phyloP scores from a whole-genome alignment of 495 filamentous ascomycete genomes.

The Xylaria longipes region DNA sequence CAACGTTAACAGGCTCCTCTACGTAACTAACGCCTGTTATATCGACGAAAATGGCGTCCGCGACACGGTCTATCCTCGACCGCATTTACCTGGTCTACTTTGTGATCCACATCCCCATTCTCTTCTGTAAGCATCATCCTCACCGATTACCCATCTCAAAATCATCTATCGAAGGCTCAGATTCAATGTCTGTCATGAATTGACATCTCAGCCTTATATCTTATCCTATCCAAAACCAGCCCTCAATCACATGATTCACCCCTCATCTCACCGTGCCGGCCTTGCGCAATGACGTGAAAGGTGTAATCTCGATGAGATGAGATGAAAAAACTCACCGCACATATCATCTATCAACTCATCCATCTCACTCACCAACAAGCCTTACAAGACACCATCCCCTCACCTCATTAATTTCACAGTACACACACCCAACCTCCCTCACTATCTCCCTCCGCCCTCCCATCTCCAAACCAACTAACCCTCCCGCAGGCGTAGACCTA shows the following conservation, averaged over 20 bases:
- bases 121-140: conserved; percentile 63
- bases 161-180: too few species aligned
- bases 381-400: too few species aligned
- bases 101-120: conserved; percentile 68
- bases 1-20: not conserved
- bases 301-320: not conserved
- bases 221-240: not conserved
- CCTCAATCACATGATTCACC: not conserved
- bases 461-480: not conserved
- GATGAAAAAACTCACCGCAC: not conserved
- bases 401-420: not conserved
- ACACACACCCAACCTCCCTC: not conserved
- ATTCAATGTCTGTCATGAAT: not conserved
- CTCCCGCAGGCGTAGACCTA: conserved; percentile 65
- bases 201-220: not conserved
- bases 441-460: not conserved
- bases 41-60: conserved; percentile 39
- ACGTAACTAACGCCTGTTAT: not conserved
- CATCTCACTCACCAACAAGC: not conserved
- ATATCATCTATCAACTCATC: not conserved
- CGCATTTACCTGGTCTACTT: conserved; percentile 75
- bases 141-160: not conserved
- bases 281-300: not conserved
- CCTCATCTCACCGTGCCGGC: not conserved
- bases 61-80: conserved; percentile 46